A percentile compares a stretch with the other conserved stretches of the same genome.
Evolutionary conservation across 768 basidiomycete species (phyloP).

Genomic region (Solioccasus polychromus): DNA sequence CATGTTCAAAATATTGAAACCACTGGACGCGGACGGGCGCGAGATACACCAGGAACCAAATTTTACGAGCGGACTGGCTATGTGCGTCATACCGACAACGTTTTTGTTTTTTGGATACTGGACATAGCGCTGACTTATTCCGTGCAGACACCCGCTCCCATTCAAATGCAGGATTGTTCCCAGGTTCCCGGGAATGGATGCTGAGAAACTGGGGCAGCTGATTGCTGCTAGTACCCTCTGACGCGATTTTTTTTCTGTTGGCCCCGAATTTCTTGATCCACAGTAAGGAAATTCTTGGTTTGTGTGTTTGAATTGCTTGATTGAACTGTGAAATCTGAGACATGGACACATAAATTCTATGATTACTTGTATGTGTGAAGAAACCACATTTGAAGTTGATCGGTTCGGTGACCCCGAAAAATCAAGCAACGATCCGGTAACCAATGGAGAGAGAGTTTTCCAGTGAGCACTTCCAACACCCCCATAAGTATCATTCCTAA

Average conservation of each 20-base stretch:
- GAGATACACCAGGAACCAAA: background rate
- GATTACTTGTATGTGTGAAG: too few relatives aligned
- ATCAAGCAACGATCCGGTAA: too few relatives aligned
- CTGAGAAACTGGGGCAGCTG: background rate
- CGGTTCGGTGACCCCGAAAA: too few relatives aligned
- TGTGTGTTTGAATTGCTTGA: background rate
- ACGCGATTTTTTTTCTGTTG: background rate
- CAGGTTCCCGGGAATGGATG: background rate
- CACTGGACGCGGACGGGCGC: background rate
- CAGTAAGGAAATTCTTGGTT: too few relatives aligned
- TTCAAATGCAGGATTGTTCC: background rate
- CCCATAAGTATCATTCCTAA: too few relatives aligned
- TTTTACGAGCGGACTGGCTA: background rate
- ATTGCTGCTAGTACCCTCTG: background rate
- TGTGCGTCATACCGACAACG: background rate
- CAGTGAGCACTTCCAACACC: too few relatives aligned
- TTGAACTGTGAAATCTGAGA: too few relatives aligned
- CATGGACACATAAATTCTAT: too few relatives aligned
- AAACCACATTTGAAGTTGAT: too few relatives aligned
- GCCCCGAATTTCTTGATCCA: too few relatives aligned
- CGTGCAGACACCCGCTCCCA: background rate
- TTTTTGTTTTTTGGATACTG: background rate
- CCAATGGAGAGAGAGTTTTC: too few relatives aligned
- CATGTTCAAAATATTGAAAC: background rate
- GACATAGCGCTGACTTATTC: background rate